A percentile compares a stretch with the other conserved stretches of the same genome.
Conservation (phyloP, 306 rosid species). For the Medicago lupulina region DNA sequence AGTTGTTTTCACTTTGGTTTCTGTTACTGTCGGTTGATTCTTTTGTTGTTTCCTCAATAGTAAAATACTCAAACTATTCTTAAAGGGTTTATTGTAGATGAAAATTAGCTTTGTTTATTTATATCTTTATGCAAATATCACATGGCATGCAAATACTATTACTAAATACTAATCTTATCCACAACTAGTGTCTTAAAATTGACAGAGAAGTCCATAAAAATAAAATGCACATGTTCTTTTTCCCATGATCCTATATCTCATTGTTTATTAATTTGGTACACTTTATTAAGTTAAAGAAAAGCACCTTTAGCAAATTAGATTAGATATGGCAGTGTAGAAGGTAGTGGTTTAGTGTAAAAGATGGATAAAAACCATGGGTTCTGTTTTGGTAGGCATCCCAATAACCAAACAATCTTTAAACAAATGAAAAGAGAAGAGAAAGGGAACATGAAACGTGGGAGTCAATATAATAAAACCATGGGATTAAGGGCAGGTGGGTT, state of each 20-base stretch:
- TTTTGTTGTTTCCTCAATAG: slow-evolving; percentile 8
- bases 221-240: neutral
- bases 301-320: neutral
- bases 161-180: slow-evolving; percentile 2
- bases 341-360: slow-evolving; percentile 50
- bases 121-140: neutral
- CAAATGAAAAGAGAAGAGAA: neutral
- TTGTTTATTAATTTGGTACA: slow-evolving; percentile 7
- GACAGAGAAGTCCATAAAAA: slow-evolving; percentile 32
- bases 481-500: neutral
- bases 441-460: slow-evolving; percentile 4
- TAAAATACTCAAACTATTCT: slow-evolving; percentile 14
- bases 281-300: neutral
- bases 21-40: slow-evolving; percentile 39
- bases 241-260: neutral
- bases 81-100: neutral
- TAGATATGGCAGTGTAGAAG: slow-evolving; percentile 25
- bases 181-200: neutral
- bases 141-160: neutral
- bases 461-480: slow-evolving; percentile 29
- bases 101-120: neutral
- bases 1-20: slow-evolving; percentile 51
- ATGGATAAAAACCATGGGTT: slow-evolving; percentile 63
- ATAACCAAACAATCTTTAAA: neutral
- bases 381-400: slow-evolving; percentile 18